phyloP scores from a whole-genome alignment of 202 grass and related monocot genomes.

The Setaria italica region DNA sequence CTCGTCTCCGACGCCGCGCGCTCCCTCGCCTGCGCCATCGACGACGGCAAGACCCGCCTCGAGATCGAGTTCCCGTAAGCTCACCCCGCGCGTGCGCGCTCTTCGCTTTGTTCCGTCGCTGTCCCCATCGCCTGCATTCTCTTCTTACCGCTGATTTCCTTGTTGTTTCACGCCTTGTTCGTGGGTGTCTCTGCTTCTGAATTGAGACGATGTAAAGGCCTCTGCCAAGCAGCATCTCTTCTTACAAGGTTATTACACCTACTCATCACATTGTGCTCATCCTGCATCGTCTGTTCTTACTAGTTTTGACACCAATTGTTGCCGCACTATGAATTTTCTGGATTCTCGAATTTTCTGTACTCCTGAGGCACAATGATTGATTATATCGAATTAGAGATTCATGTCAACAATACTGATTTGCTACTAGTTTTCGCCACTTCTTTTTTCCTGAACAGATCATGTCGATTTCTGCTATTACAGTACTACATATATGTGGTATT shows the following conservation, averaged over 20 bases:
- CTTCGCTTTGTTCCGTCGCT: no score
- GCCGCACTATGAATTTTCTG: not conserved
- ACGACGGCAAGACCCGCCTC: conserved; percentile 77
- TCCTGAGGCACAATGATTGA: not conserved
- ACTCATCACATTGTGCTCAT: not conserved
- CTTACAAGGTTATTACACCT: conserved; percentile 74
- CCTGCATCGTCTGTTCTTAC: not conserved
- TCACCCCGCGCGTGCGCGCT: no score
- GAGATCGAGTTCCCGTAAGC: conserved; percentile 51
- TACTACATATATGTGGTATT: no score
- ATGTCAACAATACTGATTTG: not conserved
- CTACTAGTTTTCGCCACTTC: no score
- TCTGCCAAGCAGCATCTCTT: conserved; percentile 89
- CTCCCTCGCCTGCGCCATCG: conserved; percentile 68
- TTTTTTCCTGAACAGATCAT: not conserved
- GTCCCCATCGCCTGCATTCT: not conserved
- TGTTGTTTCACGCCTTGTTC: conserved; percentile 27
- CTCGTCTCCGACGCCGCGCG: conserved; percentile 84
- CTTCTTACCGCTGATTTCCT: not conserved
- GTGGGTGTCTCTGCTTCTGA: conserved; percentile 29
- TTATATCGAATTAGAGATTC: not conserved
- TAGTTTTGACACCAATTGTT: not conserved
- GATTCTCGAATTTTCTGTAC: not conserved
- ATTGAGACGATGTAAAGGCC: conserved; percentile 45
- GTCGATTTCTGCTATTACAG: no score